Evolutionary conservation across 1,284 basidiomycete species (phyloP).

Genomic region (Tylopilus sp.): DNA sequence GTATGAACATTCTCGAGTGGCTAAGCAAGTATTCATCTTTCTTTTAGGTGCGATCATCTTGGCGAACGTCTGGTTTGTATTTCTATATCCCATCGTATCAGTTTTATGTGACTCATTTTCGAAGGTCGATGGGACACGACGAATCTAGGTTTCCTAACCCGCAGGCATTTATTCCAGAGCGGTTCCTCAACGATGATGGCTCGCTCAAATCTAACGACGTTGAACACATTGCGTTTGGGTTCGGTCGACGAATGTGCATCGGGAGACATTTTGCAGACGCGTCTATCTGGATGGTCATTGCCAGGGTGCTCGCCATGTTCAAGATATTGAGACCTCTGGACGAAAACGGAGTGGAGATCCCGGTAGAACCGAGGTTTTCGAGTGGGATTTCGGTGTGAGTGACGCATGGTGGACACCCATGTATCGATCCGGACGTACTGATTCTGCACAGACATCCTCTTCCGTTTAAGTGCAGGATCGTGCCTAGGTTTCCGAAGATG

Average conservation of each 20-base stretch:
- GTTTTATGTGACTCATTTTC: too few relatives aligned
- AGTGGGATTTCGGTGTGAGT: background rate
- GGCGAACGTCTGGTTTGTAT: constrained; percentile 14
- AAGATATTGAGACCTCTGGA: background rate
- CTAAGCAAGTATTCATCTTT: background rate
- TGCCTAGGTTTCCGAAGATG: background rate
- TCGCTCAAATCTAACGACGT: background rate
- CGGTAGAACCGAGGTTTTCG: background rate
- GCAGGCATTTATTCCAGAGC: background rate
- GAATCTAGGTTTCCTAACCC: background rate
- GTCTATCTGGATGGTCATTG: background rate
- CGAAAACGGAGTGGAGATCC: background rate
- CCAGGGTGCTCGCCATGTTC: background rate
- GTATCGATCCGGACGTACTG: too few relatives aligned
- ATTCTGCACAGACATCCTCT: background rate
- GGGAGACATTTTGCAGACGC: background rate
- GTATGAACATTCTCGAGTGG: too few relatives aligned
- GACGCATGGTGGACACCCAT: too few relatives aligned
- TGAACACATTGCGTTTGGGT: background rate
- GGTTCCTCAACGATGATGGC: background rate
- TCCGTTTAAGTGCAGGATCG: background rate
- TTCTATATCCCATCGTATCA: too few relatives aligned
- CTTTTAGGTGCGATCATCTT: constrained; percentile 12
- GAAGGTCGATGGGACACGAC: background rate
- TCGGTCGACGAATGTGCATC: background rate